Base-by-base conservation (phyloP, 805 yeast genomes). In the Candida easanensis region DNA sequence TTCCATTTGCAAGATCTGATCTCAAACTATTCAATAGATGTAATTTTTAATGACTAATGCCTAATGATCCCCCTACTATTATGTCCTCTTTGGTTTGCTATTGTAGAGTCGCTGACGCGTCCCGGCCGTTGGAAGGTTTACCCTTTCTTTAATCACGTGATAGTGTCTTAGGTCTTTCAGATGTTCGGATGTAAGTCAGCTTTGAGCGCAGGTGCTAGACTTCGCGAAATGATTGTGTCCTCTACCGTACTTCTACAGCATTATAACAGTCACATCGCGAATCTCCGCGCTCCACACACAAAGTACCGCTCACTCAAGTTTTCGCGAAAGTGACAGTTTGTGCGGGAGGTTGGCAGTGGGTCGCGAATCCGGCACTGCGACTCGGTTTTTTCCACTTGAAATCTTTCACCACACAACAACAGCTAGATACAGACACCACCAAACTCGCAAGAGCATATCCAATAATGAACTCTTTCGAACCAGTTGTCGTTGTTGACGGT, bases 401-500 rank as follows among this genome's bases (percentile, higher is more conserved):
- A 49, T 45, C 49, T 49, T 49, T 46, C 50, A 41, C 39, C 36
- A 36, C 36, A 20, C 38, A 39, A 39, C 30, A 17, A 9, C 18
- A 34, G 16, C 28, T n/a, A 10, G 10, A 31, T 30, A 19, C 20
- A 33, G 26, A 18, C 19, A 25, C 34, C 31, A 44, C 22, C 30
- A 34, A 44, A 15, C 45, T 41, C 43, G 45, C 38, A 41, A 41
- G 42, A 45, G 45, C 42, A 35, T 38, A 45, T 39, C 16, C 32
- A 59, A 64, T 58, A 57, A 69, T 67, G 72, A 63, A 68, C 49
- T 79, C 88, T 72, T 88, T 83, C 74, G 95, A 89, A 81, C 91
- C 95, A 77, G 95, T 86, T 79, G 88, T 88, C 80, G 97, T 90
- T 76, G 84, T 89, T 82, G 97, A 89, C 82, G 96, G 95, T 78